Percentiles rank a stretch among this genome's conserved stretches.
Conservation (phyloP, 176 grass and related monocot species). For the Musa schizocarpa region DNA sequence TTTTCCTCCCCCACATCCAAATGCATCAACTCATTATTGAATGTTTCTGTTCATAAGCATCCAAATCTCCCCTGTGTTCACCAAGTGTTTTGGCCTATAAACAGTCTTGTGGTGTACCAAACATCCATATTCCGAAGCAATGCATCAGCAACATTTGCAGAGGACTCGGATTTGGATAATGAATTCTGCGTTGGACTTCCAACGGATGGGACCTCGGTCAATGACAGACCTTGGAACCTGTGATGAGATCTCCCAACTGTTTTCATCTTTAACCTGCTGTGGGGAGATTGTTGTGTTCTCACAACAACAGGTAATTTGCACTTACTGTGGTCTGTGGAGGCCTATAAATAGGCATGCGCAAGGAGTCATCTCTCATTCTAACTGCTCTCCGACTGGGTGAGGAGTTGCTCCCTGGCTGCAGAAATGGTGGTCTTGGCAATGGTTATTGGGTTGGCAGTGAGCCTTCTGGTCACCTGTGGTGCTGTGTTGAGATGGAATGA, state of each 20-base stretch:
- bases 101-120: no score
- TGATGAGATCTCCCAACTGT: background rate
- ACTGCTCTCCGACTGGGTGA: no score
- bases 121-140: no score
- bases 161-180: background rate
- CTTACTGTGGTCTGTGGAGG: no score
- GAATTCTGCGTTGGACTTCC: background rate
- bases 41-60: no score
- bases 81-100: no score
- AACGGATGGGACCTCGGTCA: background rate
- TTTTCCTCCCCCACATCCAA: background rate
- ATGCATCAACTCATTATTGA: no score
- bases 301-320: no score
- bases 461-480: constrained; percentile 12
- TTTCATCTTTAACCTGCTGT: background rate
- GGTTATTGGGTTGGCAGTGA: background rate
- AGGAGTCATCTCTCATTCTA: background rate
- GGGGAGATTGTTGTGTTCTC: no score
- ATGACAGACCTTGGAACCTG: background rate
- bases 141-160: background rate
- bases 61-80: no score
- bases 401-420: background rate
- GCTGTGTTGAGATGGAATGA: constrained; percentile 23
- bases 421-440: background rate
- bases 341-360: constrained; percentile 1